A percentile compares a stretch with the other conserved stretches of the same genome.
These are phyloP conservation scores for Zizania latifolia DNA, from an alignment of 176 grass and related monocot species.

Conservation along the genomic window DNA sequence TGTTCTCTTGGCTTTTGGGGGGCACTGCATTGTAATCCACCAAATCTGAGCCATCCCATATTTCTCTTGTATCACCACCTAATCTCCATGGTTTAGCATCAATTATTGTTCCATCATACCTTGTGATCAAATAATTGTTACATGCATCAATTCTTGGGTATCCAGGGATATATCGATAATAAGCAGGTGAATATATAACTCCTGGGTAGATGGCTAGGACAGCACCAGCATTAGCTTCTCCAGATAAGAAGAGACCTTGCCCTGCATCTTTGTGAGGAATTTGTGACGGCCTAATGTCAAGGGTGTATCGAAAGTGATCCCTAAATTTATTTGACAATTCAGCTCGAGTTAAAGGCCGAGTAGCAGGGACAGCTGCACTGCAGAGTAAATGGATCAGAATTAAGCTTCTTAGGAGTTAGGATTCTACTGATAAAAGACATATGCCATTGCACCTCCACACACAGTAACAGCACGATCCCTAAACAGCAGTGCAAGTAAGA, in stretches of 20 bases:
- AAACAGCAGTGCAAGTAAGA: not conserved
- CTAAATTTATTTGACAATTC: constrained; percentile 68
- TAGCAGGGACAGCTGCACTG: constrained; percentile 76
- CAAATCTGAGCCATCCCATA: constrained; percentile 63
- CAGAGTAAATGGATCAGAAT: constrained; percentile 33
- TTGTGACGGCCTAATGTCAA: constrained; percentile 61
- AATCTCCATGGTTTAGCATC: constrained; percentile 74
- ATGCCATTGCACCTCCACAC: not conserved
- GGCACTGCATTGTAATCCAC: constrained; percentile 23
- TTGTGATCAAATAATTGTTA: constrained; percentile 81
- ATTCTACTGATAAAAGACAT: not conserved
- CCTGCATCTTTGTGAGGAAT: constrained; percentile 91
- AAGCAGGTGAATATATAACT: constrained; percentile 87
- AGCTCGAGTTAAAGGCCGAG: constrained; percentile 42
- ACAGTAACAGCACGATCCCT: not conserved
- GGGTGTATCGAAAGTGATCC: constrained; percentile 59
- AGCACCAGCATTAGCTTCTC: constrained; percentile 57
- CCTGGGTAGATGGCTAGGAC: constrained; percentile 87
- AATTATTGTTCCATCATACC: constrained; percentile 88
- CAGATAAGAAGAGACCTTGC: constrained; percentile 72
- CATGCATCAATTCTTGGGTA: constrained; percentile 79
- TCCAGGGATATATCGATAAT: constrained; percentile 83
- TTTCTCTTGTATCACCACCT: constrained; percentile 60
- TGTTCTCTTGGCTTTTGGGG: constrained; percentile 32
- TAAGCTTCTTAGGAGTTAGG: not conserved